These are phyloP conservation scores for Taphrina confusa DNA, from an alignment of 1,139 yeast species.

Conservation along the genomic window DNA sequence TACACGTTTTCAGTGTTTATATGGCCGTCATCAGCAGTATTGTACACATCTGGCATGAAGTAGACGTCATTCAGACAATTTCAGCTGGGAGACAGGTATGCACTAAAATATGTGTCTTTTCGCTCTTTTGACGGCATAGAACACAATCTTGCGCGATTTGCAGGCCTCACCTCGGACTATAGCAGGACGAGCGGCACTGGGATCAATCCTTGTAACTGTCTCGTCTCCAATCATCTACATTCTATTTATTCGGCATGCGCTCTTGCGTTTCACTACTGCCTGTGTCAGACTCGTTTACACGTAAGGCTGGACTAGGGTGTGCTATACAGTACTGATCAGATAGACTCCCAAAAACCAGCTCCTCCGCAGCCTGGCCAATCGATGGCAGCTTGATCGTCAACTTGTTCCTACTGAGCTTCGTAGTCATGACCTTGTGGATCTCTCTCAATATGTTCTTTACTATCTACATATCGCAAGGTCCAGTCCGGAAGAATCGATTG, in stretches of 20 bases:
- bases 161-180: not conserved
- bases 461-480: conserved; percentile 21
- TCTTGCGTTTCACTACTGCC: not conserved
- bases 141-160: not conserved
- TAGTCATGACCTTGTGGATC: conserved; percentile 5
- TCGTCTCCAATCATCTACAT: too few species aligned
- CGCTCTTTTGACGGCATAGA: not conserved
- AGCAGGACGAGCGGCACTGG: too few species aligned
- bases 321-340: not conserved
- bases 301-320: conserved; percentile 12
- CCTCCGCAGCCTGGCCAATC: conserved; percentile 21
- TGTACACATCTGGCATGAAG: conserved; percentile 1
- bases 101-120: not conserved
- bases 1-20: conserved; percentile 4
- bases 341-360: conserved; percentile 3
- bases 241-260: not conserved
- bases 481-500: conserved; percentile 4
- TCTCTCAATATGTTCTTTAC: conserved; percentile 14
- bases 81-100: not conserved
- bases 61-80: conserved; percentile 15
- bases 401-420: not conserved
- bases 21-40: not conserved
- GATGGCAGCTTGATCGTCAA: not conserved
- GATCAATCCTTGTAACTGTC: too few species aligned
- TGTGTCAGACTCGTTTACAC: not conserved